Evolutionary conservation across 2,329 filamentous ascomycete species (phyloP), one percentile per base, ranked within the genome.

Genomic region (Fusarium cyanostomum): DNA sequence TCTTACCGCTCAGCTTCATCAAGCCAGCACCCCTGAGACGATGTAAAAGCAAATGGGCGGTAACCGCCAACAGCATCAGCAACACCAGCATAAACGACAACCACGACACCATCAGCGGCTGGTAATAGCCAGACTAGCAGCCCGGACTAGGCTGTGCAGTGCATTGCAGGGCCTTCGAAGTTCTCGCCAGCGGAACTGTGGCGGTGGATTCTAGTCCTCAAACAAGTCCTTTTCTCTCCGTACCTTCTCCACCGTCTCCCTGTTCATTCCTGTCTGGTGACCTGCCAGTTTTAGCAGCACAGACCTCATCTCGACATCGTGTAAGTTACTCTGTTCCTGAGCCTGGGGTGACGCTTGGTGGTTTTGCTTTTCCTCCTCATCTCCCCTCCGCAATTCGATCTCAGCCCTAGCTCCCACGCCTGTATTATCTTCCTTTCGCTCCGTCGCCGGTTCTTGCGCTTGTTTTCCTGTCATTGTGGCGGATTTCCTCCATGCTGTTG

Each of bases 191-290:
- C 33, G 56, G 61, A 64, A 45, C 63, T 46, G 59, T 61, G 52
- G 61, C 53, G 45, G 60, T 50, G 52, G 59, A 39, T 44, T 33
- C 33, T 15, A 46, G 13, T 42, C 26, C 24, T 42, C 35, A 39
- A 12, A 26, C 43, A 33, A 16, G 44, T 35, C 55, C 41, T 56
- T 43, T 52, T 60, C 49, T 63, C 62, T 50, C 44, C 44, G 45
- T 49, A 16, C 31, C 33, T 38, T 63, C 51, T 48, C 63, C 58
- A 66, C 58, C 8, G 2, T 53, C 50, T 60, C 39, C 61, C 45
- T 52, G 44, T 31, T 64, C 50, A 15, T 52, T 55, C 52, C 48
- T 57, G 63, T 67, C 59, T 62, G 60, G 45, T 65, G 64, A 58
- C 64, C 55, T 35, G 30, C 42, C 41, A 51, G 37, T 39, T 62